These are phyloP conservation scores for Brassica juncea DNA, from an alignment of 345 rosid species.

Conservation along the genomic window DNA sequence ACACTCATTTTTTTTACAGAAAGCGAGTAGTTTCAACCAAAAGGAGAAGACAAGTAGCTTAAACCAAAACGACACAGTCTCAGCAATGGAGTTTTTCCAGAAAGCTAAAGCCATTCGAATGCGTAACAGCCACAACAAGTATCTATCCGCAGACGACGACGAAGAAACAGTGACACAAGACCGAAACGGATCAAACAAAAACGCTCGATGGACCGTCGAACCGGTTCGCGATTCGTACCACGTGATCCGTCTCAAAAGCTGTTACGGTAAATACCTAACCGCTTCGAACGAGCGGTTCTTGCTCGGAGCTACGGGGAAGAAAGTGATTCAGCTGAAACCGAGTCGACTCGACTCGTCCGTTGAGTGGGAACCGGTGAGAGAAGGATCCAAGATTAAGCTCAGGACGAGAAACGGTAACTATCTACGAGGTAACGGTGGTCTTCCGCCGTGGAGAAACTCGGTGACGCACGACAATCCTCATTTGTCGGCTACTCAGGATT, in stretches of 20 bases:
- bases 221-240: constrained; percentile 48
- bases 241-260: constrained; percentile 66
- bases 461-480: constrained; percentile 75
- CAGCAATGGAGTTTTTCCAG: constrained; percentile 75
- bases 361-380: constrained; percentile 83
- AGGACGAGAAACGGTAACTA: constrained; percentile 60
- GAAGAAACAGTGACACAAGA: constrained; percentile 67
- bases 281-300: constrained; percentile 78
- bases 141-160: constrained; percentile 67
- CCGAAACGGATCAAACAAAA: constrained; percentile 61
- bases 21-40: constrained; percentile 24
- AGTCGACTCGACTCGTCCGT: constrained; percentile 54
- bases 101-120: constrained; percentile 76
- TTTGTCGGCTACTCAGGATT: constrained; percentile 62
- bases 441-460: constrained; percentile 82
- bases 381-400: constrained; percentile 55
- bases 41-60: constrained; percentile 17
- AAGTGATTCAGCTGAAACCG: constrained; percentile 61
- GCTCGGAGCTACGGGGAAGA: constrained; percentile 75
- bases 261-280: constrained; percentile 74
- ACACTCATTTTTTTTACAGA: constrained; percentile 14
- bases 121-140: constrained; percentile 78
- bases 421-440: constrained; percentile 69
- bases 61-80: constrained; percentile 13
- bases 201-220: constrained; percentile 74